These are phyloP conservation scores for Cladophialophora immunda DNA, from an alignment of 2,329 filamentous ascomycete genomes.

Conservation along the genomic window DNA sequence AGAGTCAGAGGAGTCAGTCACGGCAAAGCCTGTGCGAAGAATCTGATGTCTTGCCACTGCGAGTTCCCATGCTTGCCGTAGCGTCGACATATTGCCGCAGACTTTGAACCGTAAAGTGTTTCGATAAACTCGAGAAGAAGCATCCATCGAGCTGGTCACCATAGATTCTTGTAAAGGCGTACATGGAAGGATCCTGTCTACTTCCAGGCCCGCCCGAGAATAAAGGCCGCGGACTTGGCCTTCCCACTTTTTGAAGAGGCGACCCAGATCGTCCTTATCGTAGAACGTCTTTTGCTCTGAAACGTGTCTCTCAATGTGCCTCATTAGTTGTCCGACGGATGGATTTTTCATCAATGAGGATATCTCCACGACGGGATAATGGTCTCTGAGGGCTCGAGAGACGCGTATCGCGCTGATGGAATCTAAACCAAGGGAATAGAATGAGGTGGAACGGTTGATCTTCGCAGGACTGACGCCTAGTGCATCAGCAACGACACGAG, in stretches of 20 bases:
- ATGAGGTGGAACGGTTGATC: slow-evolving; percentile 73
- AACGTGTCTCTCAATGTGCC: slow-evolving; percentile 9
- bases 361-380: slow-evolving; percentile 66
- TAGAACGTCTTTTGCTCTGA: background rate
- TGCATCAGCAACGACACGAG: slow-evolving; percentile 61
- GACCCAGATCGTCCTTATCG: background rate
- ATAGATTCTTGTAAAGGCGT: slow-evolving; percentile 90
- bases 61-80: slow-evolving; percentile 69
- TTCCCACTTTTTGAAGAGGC: slow-evolving; percentile 10
- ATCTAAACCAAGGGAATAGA: slow-evolving; percentile 81
- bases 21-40: slow-evolving; percentile 77
- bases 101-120: slow-evolving; percentile 76
- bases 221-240: slow-evolving; percentile 17
- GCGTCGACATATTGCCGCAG: slow-evolving; percentile 55
- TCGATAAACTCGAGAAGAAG: slow-evolving; percentile 66
- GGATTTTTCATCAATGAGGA: slow-evolving; percentile 74
- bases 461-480: slow-evolving; percentile 56
- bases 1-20: slow-evolving; percentile 66
- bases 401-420: slow-evolving; percentile 82
- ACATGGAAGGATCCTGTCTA: slow-evolving; percentile 75
- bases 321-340: slow-evolving; percentile 69
- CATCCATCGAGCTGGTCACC: slow-evolving; percentile 67
- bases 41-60: slow-evolving; percentile 76
- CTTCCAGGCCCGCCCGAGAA: slow-evolving; percentile 42
- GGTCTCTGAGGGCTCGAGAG: slow-evolving; percentile 63